Percentiles rank a stretch among this genome's conserved stretches.
Evolutionary conservation across 2,329 filamentous ascomycete species (phyloP).

Genomic region (Xylariaceae sp.): DNA sequence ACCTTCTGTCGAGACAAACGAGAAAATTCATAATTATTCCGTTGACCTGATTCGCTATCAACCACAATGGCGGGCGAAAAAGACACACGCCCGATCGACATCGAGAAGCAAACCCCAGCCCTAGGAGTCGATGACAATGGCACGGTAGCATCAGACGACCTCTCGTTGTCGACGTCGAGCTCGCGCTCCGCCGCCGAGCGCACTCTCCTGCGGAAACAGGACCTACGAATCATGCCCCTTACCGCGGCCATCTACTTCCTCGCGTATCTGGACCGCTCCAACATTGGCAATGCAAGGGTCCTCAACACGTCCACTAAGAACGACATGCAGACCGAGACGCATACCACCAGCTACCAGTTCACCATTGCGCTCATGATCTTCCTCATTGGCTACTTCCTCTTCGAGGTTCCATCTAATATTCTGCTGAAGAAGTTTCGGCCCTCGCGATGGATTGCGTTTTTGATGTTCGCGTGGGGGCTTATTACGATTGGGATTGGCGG

Average conservation of each 20-base stretch:
- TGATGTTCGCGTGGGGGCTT: constrained; percentile 62
- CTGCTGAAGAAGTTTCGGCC: constrained; percentile 60
- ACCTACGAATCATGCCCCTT: constrained; percentile 50
- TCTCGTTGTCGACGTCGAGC: too few relatives aligned
- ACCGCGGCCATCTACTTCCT: constrained; percentile 50
- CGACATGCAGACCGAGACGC: constrained; percentile 33
- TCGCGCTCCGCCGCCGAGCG: constrained; percentile 18
- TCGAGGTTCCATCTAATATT: constrained; percentile 63
- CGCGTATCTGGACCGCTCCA: constrained; percentile 52
- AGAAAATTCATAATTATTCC: too few relatives aligned
- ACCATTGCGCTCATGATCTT: constrained; percentile 37
- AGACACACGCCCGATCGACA: constrained; percentile 15
- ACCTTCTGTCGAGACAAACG: too few relatives aligned
- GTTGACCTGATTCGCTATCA: not conserved
- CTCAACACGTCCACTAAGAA: constrained; percentile 35
- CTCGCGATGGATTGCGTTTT: constrained; percentile 59
- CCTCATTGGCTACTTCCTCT: constrained; percentile 37
- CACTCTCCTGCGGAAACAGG: constrained; percentile 39
- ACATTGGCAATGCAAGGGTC: constrained; percentile 43
- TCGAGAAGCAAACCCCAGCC: constrained; percentile 25
- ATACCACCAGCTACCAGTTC: constrained; percentile 31
- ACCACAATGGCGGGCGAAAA: constrained; percentile 22
- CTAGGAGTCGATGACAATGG: constrained; percentile 19
- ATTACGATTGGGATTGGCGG: constrained; percentile 63
- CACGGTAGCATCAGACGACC: not conserved